Evolutionary conservation across 768 basidiomycete species (phyloP).

Genomic region (Pulveroboletus sp.): DNA sequence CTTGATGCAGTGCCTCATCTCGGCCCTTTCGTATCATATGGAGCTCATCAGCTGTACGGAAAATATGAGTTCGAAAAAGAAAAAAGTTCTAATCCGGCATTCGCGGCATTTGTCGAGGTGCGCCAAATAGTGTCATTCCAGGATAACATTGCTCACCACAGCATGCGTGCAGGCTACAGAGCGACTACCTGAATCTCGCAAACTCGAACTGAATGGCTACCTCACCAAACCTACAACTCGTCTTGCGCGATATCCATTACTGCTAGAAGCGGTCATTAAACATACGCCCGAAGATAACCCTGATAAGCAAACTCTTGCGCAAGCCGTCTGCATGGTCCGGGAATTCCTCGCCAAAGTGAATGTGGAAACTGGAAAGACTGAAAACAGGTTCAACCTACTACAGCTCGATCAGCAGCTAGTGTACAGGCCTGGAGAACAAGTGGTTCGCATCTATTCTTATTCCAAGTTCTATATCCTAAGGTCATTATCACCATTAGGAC

Average conservation of each 20-base stretch:
- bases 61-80: conserved; percentile 99
- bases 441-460: conserved; percentile 48
- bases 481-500: conserved; percentile 46
- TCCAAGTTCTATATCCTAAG: neutral
- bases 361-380: conserved; percentile 88
- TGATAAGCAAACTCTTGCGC: conserved; percentile 72
- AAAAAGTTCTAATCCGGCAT: conserved; percentile 87
- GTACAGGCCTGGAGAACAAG: conserved; percentile 85
- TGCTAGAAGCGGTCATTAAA: conserved; percentile 88
- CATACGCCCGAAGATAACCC: conserved; percentile 87
- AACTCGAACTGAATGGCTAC: conserved; percentile 96
- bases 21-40: conserved; percentile 90
- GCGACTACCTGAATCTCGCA: conserved; percentile 89
- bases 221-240: conserved; percentile 97
- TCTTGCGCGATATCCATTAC: conserved; percentile 91
- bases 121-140: conserved; percentile 8
- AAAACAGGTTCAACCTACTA: conserved; percentile 92
- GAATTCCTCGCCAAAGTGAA: conserved; percentile 88
- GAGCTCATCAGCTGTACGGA: conserved; percentile 94
- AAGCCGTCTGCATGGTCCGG: conserved; percentile 71
- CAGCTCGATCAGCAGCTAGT: conserved; percentile 90
- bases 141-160: neutral
- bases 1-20: conserved; percentile 84
- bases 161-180: conserved; percentile 65
- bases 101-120: conserved; percentile 95